These are phyloP conservation scores for Mucor saturninus DNA, from an alignment of 371 early-diverging fungal genomes.

Conservation along the genomic window DNA sequence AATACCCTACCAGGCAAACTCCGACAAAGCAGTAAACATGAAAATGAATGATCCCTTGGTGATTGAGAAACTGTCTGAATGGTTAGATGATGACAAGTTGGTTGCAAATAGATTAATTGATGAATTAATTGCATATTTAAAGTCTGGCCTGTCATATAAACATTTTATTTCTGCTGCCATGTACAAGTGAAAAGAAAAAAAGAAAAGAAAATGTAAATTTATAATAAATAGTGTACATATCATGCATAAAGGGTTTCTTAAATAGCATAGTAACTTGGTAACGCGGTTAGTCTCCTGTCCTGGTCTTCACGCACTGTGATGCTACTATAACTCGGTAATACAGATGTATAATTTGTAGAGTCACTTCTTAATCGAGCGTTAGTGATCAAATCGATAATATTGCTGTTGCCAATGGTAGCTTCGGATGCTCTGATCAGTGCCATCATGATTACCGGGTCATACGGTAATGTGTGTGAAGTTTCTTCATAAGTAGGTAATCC, in stretches of 20 bases:
- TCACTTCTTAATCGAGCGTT: conserved; percentile 5
- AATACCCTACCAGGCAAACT: conserved; percentile 32
- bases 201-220: neutral
- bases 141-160: conserved; percentile 39
- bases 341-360: conserved; percentile 9
- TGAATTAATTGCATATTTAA: conserved; percentile 43
- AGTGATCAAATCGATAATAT: neutral
- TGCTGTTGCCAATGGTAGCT: neutral
- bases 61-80: conserved; percentile 33
- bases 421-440: conserved; percentile 13
- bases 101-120: conserved; percentile 30
- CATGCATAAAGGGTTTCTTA: no score
- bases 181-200: conserved; percentile 17
- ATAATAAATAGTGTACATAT: conserved; percentile 5
- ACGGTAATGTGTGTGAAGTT: conserved; percentile 34
- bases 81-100: conserved; percentile 30
- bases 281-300: neutral
- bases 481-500: conserved; percentile 38
- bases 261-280: conserved; percentile 14
- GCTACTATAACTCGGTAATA: neutral
- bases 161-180: conserved; percentile 33
- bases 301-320: no score
- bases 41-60: conserved; percentile 33
- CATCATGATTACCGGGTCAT: conserved; percentile 38
- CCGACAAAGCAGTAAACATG: neutral